Evolutionary conservation across 1,139 yeast genomes (phyloP), one percentile per base, ranked within the genome.

Genomic region (Williopsis jadinii): DNA sequence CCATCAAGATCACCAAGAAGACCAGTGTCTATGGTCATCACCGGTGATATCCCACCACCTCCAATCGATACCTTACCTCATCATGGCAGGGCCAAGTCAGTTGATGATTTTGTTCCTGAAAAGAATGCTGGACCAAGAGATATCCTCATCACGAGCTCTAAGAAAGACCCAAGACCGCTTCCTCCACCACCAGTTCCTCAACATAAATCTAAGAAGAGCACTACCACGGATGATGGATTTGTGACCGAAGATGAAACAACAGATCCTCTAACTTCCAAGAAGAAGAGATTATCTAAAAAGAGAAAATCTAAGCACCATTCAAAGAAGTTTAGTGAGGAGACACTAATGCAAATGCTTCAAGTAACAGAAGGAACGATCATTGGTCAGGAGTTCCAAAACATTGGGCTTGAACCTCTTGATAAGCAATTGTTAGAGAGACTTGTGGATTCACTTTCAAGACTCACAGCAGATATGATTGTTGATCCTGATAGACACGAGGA

Each of bases 391-490:
- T 84, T 88, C 56, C 77, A 80, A 38, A 78, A 77, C 43, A 64
- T 88, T 46, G 85, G 84, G 38, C 70, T 88, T 47, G 90, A 94
- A 3, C 64, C 74, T 0, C 81, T 81, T 47, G 96, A 88, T 58
- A 84, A 84, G 51, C 83, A 78, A 51, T 68, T 88, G 40, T 70
- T 90, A 39, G 96, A 88, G 58, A 81, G 86, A 61, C 77, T 90
- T 37, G 84, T 90, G 5, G 95, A 87, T 55, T 82, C 95, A 2
- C 67, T 90, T 43, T 82, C 94, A 19, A 71, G 94, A 53, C 71
- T 90, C 46, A 86, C 95, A 4, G 85, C 90, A 43, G 96, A 88
- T 58, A 88, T 90, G 85, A 82, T 86, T 41, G 62, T 85, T 41
- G 95, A 90, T 60, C 85, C 84, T 34, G 77, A 76, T 30, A 74